These are phyloP conservation scores for Holtermannia corniformis DNA, from an alignment of 768 basidiomycete species.

Conservation along the genomic window DNA sequence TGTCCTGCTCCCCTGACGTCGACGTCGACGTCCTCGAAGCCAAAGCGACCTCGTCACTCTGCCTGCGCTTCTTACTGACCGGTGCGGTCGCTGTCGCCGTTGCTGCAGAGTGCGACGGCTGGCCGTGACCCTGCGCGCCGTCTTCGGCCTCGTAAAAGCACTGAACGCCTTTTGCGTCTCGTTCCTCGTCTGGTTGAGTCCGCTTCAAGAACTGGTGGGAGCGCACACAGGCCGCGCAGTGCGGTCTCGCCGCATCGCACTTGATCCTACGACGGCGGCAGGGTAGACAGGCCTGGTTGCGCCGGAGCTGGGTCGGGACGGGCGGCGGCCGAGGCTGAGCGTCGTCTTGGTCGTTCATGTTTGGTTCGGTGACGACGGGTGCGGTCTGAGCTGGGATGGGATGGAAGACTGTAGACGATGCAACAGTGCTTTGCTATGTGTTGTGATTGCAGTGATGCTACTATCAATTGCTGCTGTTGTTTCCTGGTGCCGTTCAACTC, in stretches of 20 bases:
- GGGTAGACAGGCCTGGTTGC: slow-evolving; percentile 17
- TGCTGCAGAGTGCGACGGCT: no score
- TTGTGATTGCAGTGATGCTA: not conserved
- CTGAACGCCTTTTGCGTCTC: slow-evolving; percentile 18
- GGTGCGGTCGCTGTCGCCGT: no score
- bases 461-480: not conserved
- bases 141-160: slow-evolving; percentile 22
- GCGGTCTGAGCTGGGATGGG: no score
- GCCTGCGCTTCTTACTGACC: not conserved
- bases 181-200: slow-evolving; percentile 20
- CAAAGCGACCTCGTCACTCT: not conserved
- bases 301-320: slow-evolving; percentile 6
- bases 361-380: no score
- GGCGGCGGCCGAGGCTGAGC: no score
- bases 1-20: not conserved
- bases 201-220: slow-evolving; percentile 13
- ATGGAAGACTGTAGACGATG: no score
- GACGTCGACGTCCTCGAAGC: no score
- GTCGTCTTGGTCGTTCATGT: no score
- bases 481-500: no score
- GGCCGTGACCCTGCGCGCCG: not conserved
- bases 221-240: slow-evolving; percentile 15
- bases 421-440: no score
- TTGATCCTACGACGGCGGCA: slow-evolving; percentile 17
- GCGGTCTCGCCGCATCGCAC: slow-evolving; percentile 17